A percentile compares a stretch with the other conserved stretches of the same genome.
phyloP scores from a whole-genome alignment of 2,329 filamentous ascomycete genomes.

The Colletotrichum liriopes region DNA sequence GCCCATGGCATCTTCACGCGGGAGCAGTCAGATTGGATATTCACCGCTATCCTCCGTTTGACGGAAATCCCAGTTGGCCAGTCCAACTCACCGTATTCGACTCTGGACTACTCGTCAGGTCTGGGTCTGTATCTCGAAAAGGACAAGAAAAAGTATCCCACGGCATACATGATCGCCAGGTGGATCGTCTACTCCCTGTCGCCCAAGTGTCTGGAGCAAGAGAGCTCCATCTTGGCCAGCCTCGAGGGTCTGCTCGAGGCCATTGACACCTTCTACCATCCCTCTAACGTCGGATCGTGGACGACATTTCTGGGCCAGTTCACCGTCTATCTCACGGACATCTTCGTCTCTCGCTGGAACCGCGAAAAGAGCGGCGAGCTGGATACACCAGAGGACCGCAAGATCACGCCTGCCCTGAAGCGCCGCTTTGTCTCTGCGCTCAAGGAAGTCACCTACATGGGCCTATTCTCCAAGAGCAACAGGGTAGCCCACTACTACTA shows the following conservation, averaged over 20 bases:
- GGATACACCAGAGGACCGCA: constrained; percentile 85
- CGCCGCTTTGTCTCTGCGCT: constrained; percentile 90
- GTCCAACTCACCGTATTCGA: constrained; percentile 91
- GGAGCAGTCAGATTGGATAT: constrained; percentile 93
- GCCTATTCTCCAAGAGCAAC: constrained; percentile 95
- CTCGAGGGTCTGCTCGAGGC: constrained; percentile 94
- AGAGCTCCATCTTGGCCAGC: constrained; percentile 85
- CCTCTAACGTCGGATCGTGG: constrained; percentile 95
- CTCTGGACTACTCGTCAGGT: constrained; percentile 87
- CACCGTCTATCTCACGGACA: constrained; percentile 92
- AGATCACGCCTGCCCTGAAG: constrained; percentile 85
- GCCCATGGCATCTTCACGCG: constrained; percentile 92
- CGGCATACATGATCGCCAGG: constrained; percentile 91
- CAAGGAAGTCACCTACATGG: constrained; percentile 97
- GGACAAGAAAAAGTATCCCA: constrained; percentile 93
- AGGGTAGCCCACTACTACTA: constrained; percentile 94
- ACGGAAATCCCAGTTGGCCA: constrained; percentile 98
- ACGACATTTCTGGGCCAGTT: constrained; percentile 91
- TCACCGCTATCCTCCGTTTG: constrained; percentile 89
- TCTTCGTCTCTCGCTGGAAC: constrained; percentile 98
- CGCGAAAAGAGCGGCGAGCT: constrained; percentile 94
- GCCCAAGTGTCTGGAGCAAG: constrained; percentile 82
- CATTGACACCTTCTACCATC: constrained; percentile 98
- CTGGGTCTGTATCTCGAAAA: constrained; percentile 90
- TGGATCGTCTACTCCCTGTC: constrained; percentile 96